These are phyloP conservation scores for Botrytis fragariae DNA, from an alignment of 2,329 filamentous ascomycete genomes.

Conservation along the genomic window DNA sequence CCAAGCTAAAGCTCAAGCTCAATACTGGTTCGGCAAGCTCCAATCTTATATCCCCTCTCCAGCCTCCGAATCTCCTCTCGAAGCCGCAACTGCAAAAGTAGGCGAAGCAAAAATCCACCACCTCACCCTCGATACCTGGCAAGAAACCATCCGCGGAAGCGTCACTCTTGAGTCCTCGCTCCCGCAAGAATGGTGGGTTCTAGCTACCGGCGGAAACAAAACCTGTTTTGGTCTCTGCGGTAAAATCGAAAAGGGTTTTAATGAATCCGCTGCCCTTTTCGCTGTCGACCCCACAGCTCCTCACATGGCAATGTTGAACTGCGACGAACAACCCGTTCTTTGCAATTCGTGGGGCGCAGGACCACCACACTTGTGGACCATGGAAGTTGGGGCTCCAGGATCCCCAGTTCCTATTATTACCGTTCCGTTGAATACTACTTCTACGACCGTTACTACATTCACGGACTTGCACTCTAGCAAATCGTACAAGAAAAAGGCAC, in stretches of 20 bases:
- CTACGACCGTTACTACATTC: conserved; percentile 62
- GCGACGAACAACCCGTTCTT: conserved; percentile 70
- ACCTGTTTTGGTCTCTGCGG: conserved; percentile 68
- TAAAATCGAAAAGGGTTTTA: conserved; percentile 62
- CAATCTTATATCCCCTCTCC: conserved; percentile 54
- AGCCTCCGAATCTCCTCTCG: conserved; percentile 36
- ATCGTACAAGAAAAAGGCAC: conserved; percentile 46
- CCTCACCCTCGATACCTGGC: conserved; percentile 69
- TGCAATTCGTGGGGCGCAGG: conserved; percentile 71
- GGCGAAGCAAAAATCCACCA: conserved; percentile 52
- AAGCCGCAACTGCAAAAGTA: conserved; percentile 50
- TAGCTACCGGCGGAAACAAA: conserved; percentile 73
- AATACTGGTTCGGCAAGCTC: conserved; percentile 61
- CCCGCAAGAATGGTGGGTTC: conserved; percentile 74
- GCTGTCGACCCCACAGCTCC: conserved; percentile 59
- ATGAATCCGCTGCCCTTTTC: conserved; percentile 64
- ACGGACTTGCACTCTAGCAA: conserved; percentile 57
- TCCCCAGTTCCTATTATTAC: conserved; percentile 62
- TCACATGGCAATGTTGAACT: conserved; percentile 68
- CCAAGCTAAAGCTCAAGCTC: conserved; percentile 62
- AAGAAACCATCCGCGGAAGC: conserved; percentile 61
- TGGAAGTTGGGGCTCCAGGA: conserved; percentile 64
- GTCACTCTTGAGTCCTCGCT: conserved; percentile 55
- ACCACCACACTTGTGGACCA: conserved; percentile 63
- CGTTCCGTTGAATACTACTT: conserved; percentile 67